Evolutionary conservation across 345 rosid genomes (phyloP).

Genomic region (Syzygium aromaticum): DNA sequence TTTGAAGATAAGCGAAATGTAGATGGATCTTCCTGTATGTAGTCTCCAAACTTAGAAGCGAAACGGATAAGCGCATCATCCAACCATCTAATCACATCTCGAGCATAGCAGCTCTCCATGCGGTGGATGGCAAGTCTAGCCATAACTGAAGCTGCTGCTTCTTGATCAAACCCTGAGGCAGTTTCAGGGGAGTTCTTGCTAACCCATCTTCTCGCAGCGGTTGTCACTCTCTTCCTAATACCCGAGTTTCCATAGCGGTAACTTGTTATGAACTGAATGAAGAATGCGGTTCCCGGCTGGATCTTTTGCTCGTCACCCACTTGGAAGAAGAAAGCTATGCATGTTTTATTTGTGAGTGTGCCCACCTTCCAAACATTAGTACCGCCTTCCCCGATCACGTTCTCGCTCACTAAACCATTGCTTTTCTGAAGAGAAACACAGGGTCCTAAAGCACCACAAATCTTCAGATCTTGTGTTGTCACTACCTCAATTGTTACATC

Average conservation of each 20-base stretch:
- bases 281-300: slow-evolving; percentile 78
- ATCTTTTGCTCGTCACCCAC: slow-evolving; percentile 52
- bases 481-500: slow-evolving; percentile 87
- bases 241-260: slow-evolving; percentile 66
- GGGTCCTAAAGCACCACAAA: slow-evolving; percentile 92
- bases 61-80: slow-evolving; percentile 75
- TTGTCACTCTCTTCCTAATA: slow-evolving; percentile 68
- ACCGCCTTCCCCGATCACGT: slow-evolving; percentile 69
- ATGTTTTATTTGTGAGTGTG: slow-evolving; percentile 60
- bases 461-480: slow-evolving; percentile 68
- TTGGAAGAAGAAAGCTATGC: slow-evolving; percentile 83
- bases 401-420: slow-evolving; percentile 66
- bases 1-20: slow-evolving; percentile 79
- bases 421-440: slow-evolving; percentile 61
- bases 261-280: slow-evolving; percentile 77
- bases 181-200: slow-evolving; percentile 70
- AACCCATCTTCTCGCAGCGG: slow-evolving; percentile 94
- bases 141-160: slow-evolving; percentile 93
- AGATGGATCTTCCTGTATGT: slow-evolving; percentile 81
- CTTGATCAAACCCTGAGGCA: slow-evolving; percentile 86
- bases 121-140: slow-evolving; percentile 84
- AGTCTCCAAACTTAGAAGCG: slow-evolving; percentile 85
- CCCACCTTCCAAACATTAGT: slow-evolving; percentile 82
- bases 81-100: slow-evolving; percentile 87
- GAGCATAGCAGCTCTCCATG: slow-evolving; percentile 57